These are phyloP conservation scores for Daldinia childiae DNA, from an alignment of 495 filamentous ascomycete species.

Conservation along the genomic window DNA sequence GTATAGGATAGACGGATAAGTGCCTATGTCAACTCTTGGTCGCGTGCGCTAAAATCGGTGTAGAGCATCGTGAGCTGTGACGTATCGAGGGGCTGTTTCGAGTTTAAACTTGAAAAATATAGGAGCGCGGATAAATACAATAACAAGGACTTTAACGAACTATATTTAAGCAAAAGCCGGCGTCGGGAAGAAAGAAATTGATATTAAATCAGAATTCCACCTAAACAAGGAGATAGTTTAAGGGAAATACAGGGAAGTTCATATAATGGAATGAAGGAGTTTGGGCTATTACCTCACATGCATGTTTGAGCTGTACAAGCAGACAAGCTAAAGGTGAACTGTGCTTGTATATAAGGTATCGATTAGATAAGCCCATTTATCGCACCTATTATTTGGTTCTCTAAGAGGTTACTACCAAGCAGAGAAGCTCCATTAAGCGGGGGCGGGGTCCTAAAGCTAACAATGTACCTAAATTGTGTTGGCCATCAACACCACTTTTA, in stretches of 20 bases:
- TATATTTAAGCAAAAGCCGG: neutral
- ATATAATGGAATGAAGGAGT: conserved; percentile 2
- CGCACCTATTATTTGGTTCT: no score
- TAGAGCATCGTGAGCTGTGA: conserved; percentile 36
- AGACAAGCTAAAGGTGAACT: neutral
- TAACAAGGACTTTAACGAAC: neutral
- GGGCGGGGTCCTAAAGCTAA: conserved; percentile 19
- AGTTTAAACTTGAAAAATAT: conserved; percentile 18
- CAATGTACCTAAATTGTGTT: neutral
- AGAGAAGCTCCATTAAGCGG: neutral
- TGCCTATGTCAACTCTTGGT: conserved; percentile 37
- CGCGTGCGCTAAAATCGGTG: conserved; percentile 20
- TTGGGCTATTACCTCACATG: neutral
- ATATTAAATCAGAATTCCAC: no score
- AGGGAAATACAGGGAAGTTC: conserved; percentile 3
- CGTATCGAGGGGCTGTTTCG: conserved; percentile 33
- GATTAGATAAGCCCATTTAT: neutral
- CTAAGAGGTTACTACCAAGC: no score
- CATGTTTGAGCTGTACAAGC: neutral
- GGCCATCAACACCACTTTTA: neutral
- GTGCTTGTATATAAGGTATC: neutral
- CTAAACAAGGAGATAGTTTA: neutral
- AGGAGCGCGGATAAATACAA: neutral
- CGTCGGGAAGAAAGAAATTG: neutral
- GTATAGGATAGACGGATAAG: neutral